Conservation (phyloP, 2,329 filamentous ascomycete genomes). For the Apiospora sp. region DNA sequence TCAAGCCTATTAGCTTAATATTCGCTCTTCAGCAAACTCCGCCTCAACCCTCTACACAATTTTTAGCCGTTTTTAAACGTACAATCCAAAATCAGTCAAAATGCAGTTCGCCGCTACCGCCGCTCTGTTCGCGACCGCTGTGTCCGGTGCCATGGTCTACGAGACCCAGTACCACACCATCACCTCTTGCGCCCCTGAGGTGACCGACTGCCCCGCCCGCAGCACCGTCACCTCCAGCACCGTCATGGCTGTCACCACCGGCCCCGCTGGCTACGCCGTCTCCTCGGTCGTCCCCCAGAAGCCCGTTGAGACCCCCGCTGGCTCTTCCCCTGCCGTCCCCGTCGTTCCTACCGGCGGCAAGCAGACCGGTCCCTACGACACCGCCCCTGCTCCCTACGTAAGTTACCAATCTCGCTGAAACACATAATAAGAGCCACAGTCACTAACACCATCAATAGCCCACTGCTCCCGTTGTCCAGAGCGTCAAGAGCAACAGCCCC, state of each 20-base stretch:
- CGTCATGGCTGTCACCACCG: constrained; percentile 47
- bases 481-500: constrained; percentile 11
- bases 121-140: constrained; percentile 58
- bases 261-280: constrained; percentile 29
- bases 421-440: background rate
- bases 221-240: constrained; percentile 51
- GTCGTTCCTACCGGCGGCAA: constrained; percentile 27
- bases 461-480: constrained; percentile 4
- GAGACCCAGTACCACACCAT: constrained; percentile 66
- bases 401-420: background rate
- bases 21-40: constrained; percentile 26
- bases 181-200: constrained; percentile 66
- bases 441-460: background rate
- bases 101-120: constrained; percentile 68
- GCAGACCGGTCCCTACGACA: constrained; percentile 33
- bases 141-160: constrained; percentile 59
- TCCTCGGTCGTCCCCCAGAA: background rate
- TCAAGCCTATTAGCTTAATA: constrained; percentile 42
- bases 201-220: constrained; percentile 67
- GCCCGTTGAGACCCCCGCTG: background rate
- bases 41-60: constrained; percentile 20
- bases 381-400: constrained; percentile 16
- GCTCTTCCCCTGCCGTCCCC: background rate
- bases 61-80: constrained; percentile 42
- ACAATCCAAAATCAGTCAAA: constrained; percentile 52